A percentile compares a stretch with the other conserved stretches of the same genome.
These are phyloP conservation scores for Geosmithia putterillii DNA, from an alignment of 2,329 filamentous ascomycete species.

Conservation along the genomic window DNA sequence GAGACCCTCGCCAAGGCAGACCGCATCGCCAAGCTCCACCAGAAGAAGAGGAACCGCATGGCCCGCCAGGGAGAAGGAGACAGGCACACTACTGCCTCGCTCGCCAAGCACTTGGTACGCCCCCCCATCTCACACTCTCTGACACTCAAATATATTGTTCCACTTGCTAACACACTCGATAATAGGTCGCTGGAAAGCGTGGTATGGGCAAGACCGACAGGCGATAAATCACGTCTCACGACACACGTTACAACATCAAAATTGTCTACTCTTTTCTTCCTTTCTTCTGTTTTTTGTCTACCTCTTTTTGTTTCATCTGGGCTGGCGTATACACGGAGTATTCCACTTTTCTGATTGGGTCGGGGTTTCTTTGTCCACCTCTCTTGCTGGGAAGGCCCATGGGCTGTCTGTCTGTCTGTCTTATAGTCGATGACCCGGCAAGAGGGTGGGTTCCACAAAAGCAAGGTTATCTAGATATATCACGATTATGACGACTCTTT, in stretches of 20 bases:
- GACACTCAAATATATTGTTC: conserved; percentile 1
- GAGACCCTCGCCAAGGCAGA: conserved; percentile 65
- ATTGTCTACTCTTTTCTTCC: background rate
- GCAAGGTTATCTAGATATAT: conserved; percentile 1
- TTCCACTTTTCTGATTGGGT: no score
- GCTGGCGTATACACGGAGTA: no score
- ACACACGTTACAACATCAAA: no score
- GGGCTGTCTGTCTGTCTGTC: no score
- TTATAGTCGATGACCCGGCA: no score
- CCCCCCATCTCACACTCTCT: background rate
- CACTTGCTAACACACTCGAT: conserved; percentile 16
- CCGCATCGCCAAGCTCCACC: conserved; percentile 73
- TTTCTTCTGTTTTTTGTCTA: background rate
- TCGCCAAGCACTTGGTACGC: conserved; percentile 86
- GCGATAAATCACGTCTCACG: conserved; percentile 35
- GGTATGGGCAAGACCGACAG: conserved; percentile 80
- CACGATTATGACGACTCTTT: conserved; percentile 3
- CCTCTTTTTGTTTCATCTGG: no score
- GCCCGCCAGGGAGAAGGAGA: conserved; percentile 94
- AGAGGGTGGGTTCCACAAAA: no score
- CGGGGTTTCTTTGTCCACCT: no score
- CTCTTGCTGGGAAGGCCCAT: no score
- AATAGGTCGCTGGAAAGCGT: conserved; percentile 76
- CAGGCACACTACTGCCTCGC: conserved; percentile 68
- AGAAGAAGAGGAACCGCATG: conserved; percentile 99